Evolutionary conservation across 768 basidiomycete genomes (phyloP).

Genomic region (Pisolithus tinctorius): DNA sequence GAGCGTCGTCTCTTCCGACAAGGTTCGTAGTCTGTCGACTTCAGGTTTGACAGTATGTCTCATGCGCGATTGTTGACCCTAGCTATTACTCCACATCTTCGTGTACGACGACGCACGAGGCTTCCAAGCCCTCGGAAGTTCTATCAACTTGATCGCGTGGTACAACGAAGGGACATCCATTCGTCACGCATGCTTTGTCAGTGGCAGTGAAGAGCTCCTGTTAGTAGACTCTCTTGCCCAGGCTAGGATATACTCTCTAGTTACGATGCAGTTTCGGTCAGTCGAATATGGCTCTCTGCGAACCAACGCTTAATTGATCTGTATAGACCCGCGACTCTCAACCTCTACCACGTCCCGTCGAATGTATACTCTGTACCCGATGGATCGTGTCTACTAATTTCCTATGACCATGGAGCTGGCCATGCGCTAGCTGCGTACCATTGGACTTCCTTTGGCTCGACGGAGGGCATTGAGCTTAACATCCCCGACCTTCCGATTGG

Average conservation of each 20-base stretch:
- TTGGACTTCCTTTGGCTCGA: constrained; percentile 46
- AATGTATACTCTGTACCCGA: constrained; percentile 40
- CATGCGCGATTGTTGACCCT: not conserved
- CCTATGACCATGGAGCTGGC: constrained; percentile 13
- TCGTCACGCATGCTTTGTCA: constrained; percentile 33
- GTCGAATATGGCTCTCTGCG: not conserved
- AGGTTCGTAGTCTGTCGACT: constrained; percentile 22
- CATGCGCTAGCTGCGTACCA: constrained; percentile 35
- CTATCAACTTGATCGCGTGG: constrained; percentile 37
- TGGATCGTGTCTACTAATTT: constrained; percentile 38
- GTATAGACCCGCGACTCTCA: constrained; percentile 35
- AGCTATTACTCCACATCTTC: constrained; percentile 36
- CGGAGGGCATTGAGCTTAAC: constrained; percentile 31
- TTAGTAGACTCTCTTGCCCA: constrained; percentile 35
- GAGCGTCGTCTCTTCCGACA: constrained; percentile 36
- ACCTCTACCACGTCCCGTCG: constrained; percentile 25
- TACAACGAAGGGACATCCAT: constrained; percentile 28
- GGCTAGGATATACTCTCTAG: constrained; percentile 41
- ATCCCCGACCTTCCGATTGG: constrained; percentile 20
- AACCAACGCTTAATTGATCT: not conserved
- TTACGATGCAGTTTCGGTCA: constrained; percentile 44
- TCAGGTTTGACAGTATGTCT: not conserved
- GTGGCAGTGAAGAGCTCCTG: constrained; percentile 41
- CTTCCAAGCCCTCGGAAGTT: constrained; percentile 33
- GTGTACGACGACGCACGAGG: constrained; percentile 38